These are phyloP conservation scores for Myriosclerotinia duriaeana DNA, from an alignment of 2,329 filamentous ascomycete genomes.

Conservation along the genomic window DNA sequence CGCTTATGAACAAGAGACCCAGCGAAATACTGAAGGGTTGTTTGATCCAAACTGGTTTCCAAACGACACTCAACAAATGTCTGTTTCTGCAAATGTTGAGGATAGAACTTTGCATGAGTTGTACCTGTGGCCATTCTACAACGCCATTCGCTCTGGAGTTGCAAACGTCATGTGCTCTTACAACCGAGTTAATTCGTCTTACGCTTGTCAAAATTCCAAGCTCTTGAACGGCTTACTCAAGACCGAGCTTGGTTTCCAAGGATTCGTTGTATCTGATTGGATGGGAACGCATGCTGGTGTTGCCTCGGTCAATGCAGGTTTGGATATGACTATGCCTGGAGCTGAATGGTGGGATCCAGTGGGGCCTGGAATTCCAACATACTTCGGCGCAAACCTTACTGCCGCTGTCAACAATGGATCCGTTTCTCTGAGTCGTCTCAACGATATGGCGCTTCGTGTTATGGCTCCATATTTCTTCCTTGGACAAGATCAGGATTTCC, in stretches of 20 bases:
- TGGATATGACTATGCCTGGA: conserved; percentile 69
- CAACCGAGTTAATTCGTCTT: conserved; percentile 50
- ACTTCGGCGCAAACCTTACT: conserved; percentile 32
- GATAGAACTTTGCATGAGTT: conserved; percentile 73
- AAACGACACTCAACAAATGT: conserved; percentile 42
- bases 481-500: conserved; percentile 50
- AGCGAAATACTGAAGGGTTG: conserved; percentile 33
- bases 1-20: conserved; percentile 54
- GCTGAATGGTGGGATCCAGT: conserved; percentile 35
- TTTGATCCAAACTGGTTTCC: conserved; percentile 9
- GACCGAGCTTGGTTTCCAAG: conserved; percentile 51
- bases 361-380: conserved; percentile 15
- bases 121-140: conserved; percentile 83
- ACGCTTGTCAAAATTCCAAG: conserved; percentile 52
- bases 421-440: conserved; percentile 44
- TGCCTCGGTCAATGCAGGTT: conserved; percentile 56
- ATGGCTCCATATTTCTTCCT: conserved; percentile 57
- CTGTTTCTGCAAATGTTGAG: conserved; percentile 67
- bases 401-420: conserved; percentile 51
- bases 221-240: conserved; percentile 51
- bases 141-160: conserved; percentile 75
- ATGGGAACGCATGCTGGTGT: conserved; percentile 59
- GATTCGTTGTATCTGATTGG: conserved; percentile 68
- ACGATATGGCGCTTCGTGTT: conserved; percentile 50
- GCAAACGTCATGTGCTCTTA: conserved; percentile 70